Conservation (phyloP, 495 filamentous ascomycete species). For the Usnea hakonensis region DNA sequence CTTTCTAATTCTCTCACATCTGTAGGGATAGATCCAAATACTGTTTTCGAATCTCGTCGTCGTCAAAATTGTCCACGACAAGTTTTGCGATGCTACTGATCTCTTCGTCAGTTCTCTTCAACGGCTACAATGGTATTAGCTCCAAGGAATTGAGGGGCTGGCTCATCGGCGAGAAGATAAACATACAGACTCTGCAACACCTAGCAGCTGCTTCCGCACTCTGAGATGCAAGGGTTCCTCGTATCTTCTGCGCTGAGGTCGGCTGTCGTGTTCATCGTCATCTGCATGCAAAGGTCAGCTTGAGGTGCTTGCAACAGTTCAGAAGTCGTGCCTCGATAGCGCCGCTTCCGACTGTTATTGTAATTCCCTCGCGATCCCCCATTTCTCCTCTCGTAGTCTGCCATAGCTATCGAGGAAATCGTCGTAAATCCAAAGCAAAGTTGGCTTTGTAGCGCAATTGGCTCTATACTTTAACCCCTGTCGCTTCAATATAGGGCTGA, state of each 20-base stretch:
- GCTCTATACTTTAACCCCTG: background rate
- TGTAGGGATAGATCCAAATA: conserved; percentile 67
- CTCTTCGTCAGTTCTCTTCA: conserved; percentile 75
- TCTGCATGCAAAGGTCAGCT: conserved; percentile 39
- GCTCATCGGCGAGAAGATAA: background rate
- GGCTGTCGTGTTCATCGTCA: conserved; percentile 68
- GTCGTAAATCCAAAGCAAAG: background rate
- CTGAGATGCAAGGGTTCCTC: conserved; percentile 69
- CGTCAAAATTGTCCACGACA: conserved; percentile 71
- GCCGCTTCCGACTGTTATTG: conserved; percentile 59
- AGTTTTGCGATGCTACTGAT: conserved; percentile 64
- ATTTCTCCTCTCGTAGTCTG: conserved; percentile 62
- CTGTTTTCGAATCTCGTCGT: conserved; percentile 59
- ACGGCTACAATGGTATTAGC: conserved; percentile 40
- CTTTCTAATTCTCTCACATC: conserved; percentile 45
- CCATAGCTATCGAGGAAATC: conserved; percentile 43
- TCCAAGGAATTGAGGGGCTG: conserved; percentile 14
- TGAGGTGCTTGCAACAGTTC: background rate
- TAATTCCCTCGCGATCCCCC: conserved; percentile 48
- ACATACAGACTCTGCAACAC: conserved; percentile 74
- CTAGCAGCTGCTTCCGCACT: conserved; percentile 70
- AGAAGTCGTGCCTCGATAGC: conserved; percentile 43
- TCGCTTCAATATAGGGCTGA: conserved; percentile 1
- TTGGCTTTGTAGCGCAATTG: background rate
- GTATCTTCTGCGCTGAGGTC: conserved; percentile 66